These are phyloP conservation scores for Ichthyophthirius multifiliis DNA, from an alignment of 169 alveolate genomes.

Conservation along the genomic window DNA sequence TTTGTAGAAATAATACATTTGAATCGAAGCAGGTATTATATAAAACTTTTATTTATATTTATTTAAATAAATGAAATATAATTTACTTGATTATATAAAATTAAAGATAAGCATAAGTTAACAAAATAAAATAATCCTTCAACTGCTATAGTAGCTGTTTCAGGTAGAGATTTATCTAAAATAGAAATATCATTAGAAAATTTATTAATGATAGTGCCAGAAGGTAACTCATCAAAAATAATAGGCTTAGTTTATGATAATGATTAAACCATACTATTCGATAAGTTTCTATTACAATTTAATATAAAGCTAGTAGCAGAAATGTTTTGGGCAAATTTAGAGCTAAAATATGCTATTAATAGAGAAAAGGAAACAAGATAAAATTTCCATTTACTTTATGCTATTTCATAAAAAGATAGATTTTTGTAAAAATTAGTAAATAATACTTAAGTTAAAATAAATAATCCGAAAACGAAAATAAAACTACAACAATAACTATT, in stretches of 20 bases:
- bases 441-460: not conserved
- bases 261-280: not conserved
- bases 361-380: not conserved
- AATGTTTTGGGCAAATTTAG: not conserved
- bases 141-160: not conserved
- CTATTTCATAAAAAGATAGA: not conserved
- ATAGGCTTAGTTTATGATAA: not conserved
- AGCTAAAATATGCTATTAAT: not conserved
- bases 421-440: not conserved
- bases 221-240: constrained; percentile 67
- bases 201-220: constrained; percentile 72
- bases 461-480: not conserved
- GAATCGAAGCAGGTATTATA: not conserved
- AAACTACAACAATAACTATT: not conserved
- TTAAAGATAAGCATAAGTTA: not conserved
- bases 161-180: constrained; percentile 21
- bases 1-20: not conserved
- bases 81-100: not conserved
- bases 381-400: not conserved
- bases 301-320: not conserved
- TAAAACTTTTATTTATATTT: not conserved
- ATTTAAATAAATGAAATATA: not conserved
- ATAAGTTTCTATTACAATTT: not conserved
- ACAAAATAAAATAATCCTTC: not conserved
- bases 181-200: constrained; percentile 62